A percentile compares a stretch with the other conserved stretches of the same genome.
Evolutionary conservation across 768 basidiomycete genomes (phyloP).

Genomic region (Brasilioporus rufonigricans): DNA sequence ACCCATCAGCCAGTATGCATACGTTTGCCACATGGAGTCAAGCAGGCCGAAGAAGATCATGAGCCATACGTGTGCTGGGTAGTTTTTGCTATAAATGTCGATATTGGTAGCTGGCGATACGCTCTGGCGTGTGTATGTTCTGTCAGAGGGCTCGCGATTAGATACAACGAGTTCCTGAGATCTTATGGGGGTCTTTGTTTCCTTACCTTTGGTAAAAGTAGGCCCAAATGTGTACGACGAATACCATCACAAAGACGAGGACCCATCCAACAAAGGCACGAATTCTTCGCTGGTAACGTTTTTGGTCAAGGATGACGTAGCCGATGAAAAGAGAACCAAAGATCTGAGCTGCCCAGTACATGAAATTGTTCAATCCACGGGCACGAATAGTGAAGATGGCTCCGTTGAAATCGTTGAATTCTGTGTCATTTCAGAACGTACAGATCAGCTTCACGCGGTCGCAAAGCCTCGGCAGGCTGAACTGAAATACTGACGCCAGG

Average conservation of each 20-base stretch:
- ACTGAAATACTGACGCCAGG: conserved; percentile 64
- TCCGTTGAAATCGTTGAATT: conserved; percentile 80
- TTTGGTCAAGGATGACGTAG: conserved; percentile 58
- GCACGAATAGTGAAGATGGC: conserved; percentile 78
- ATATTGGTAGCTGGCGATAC: conserved; percentile 41
- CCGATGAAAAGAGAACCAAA: conserved; percentile 74
- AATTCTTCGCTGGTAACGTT: conserved; percentile 52
- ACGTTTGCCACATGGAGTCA: conserved; percentile 85
- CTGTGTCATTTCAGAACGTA: conserved; percentile 34
- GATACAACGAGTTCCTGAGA: background rate
- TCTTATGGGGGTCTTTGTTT: background rate
- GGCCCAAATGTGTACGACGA: conserved; percentile 72
- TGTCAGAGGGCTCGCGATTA: background rate
- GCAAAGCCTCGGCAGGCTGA: background rate
- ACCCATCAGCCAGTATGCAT: conserved; percentile 82
- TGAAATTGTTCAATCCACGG: conserved; percentile 71
- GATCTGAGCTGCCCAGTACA: conserved; percentile 80
- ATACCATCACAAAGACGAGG: conserved; percentile 62
- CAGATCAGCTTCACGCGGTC: background rate
- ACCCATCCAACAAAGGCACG: conserved; percentile 73
- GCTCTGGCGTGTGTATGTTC: conserved; percentile 56
- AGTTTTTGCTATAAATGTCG: conserved; percentile 57
- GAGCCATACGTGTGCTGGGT: conserved; percentile 56
- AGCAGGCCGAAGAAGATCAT: conserved; percentile 73
- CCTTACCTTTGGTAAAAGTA: conserved; percentile 73